Conservation (phyloP, 352 stramenopile genomes). For the Phytophthora multivora region DNA sequence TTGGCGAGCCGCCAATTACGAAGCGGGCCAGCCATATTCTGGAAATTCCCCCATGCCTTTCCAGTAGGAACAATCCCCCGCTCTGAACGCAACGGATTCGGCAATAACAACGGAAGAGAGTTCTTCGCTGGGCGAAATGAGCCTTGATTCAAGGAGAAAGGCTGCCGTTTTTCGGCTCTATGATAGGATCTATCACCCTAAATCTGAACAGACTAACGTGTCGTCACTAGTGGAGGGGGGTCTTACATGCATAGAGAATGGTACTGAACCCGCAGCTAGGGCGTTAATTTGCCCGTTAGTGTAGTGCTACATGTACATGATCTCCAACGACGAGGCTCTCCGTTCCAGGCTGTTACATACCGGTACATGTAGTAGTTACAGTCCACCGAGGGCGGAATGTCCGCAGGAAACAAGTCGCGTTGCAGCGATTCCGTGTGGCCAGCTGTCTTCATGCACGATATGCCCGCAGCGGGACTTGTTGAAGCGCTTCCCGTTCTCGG, state of each 20-base stretch:
- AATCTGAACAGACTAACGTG: slow-evolving; percentile 8
- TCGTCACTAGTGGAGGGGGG: too few species aligned
- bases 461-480: background rate
- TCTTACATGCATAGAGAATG: too few species aligned
- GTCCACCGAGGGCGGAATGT: slow-evolving; percentile 22
- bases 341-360: too few species aligned
- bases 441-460: slow-evolving; percentile 21
- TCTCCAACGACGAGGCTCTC: background rate
- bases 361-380: background rate
- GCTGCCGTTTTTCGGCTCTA: background rate
- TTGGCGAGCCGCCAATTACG: too few species aligned
- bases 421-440: slow-evolving; percentile 12
- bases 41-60: too few species aligned
- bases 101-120: slow-evolving; percentile 11
- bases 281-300: too few species aligned
- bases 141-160: slow-evolving; percentile 17
- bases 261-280: too few species aligned
- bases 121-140: too few species aligned
- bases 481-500: background rate
- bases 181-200: too few species aligned
- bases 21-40: too few species aligned
- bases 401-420: slow-evolving; percentile 20
- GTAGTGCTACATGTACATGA: background rate
- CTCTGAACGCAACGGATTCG: background rate
- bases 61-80: background rate